Evolutionary conservation across 345 rosid genomes (phyloP).

Genomic region (Citrus mangshanensis): DNA sequence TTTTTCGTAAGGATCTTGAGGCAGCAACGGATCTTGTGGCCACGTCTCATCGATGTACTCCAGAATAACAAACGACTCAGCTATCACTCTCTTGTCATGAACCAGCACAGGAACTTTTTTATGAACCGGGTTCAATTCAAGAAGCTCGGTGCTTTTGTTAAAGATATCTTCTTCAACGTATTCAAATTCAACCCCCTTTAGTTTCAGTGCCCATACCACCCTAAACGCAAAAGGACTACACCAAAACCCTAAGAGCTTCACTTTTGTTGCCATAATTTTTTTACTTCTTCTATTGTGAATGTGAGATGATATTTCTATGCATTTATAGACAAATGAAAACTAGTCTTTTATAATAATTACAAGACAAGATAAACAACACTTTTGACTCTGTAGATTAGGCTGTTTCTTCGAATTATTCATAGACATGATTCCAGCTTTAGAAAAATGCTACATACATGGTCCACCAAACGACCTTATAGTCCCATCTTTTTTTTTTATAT

Average conservation of each 20-base stretch:
- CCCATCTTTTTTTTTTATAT: too few species aligned
- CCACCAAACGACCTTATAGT: too few species aligned
- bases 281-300: background rate
- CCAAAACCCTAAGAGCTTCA: slow-evolving; percentile 13
- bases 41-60: slow-evolving; percentile 42
- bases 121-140: slow-evolving; percentile 18
- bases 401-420: too few species aligned
- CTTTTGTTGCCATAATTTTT: background rate
- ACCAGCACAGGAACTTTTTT: slow-evolving; percentile 26
- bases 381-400: too few species aligned
- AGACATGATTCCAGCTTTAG: too few species aligned
- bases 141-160: slow-evolving; percentile 11
- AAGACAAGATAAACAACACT: too few species aligned
- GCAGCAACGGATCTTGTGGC: slow-evolving; percentile 31
- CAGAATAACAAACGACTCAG: slow-evolving; percentile 25
- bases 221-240: slow-evolving; percentile 4
- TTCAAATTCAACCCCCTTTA: slow-evolving; percentile 14
- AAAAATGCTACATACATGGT: too few species aligned
- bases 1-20: slow-evolving; percentile 46
- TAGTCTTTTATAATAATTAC: too few species aligned
- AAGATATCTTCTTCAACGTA: slow-evolving; percentile 18
- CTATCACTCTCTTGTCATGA: slow-evolving; percentile 13
- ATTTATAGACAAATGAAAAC: too few species aligned
- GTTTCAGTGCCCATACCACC: slow-evolving; percentile 25
- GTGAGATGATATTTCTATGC: too few species aligned